These are phyloP conservation scores for Prototheca cutis DNA, from an alignment of 163 green algal genomes.

Conservation along the genomic window DNA sequence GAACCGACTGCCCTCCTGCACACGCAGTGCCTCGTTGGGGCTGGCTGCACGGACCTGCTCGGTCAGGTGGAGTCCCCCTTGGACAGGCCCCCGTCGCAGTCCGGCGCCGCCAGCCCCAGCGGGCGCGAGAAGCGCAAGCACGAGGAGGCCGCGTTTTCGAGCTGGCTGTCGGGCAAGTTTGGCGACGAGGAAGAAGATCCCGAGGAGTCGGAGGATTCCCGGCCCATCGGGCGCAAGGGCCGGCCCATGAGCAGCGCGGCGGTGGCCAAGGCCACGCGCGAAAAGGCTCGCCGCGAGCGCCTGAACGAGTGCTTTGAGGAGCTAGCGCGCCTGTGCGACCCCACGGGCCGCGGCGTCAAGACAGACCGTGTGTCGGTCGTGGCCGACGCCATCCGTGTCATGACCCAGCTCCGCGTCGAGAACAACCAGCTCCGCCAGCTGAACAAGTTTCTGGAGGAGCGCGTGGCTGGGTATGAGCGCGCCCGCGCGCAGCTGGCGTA, in stretches of 20 bases:
- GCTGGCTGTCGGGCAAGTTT: not conserved
- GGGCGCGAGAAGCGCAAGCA: not conserved
- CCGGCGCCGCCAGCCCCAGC: not conserved
- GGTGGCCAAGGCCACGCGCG: constrained; percentile 32
- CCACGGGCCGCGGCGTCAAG: constrained; percentile 27
- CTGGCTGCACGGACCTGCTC: not conserved
- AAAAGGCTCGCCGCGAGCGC: constrained; percentile 34
- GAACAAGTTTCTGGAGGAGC: constrained; percentile 56
- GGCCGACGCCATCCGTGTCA: constrained; percentile 38
- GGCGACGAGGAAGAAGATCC: not conserved
- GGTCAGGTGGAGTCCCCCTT: not conserved
- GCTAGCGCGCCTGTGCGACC: constrained; percentile 36
- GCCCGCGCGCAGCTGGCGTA: constrained; percentile 32
- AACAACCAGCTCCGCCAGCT: constrained; percentile 48
- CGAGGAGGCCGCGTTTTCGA: not conserved
- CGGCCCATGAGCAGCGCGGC: constrained; percentile 13
- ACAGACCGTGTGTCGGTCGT: constrained; percentile 44
- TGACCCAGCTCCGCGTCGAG: constrained; percentile 42
- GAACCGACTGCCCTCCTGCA: too few species aligned
- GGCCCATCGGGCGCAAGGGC: constrained; percentile 10
- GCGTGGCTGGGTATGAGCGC: constrained; percentile 27
- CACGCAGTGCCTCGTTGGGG: constrained; percentile 21
- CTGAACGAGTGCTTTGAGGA: constrained; percentile 50
- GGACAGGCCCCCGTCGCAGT: not conserved
- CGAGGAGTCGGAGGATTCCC: constrained; percentile 6